Conservation (phyloP, 345 rosid genomes). For the Melaleuca alternifolia region DNA sequence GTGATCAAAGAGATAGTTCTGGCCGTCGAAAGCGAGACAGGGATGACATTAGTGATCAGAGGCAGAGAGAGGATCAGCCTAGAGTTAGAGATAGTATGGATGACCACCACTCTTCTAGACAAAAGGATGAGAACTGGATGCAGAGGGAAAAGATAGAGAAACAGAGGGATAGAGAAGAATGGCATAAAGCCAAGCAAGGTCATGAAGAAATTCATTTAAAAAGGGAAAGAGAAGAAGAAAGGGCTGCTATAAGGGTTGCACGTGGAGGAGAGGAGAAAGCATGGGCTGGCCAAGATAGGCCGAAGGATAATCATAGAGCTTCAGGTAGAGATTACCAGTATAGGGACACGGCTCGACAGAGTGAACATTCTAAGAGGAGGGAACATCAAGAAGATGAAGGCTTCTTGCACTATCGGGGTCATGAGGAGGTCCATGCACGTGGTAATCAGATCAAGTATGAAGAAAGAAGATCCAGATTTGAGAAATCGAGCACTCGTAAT, state of each 20-base stretch:
- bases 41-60: constrained; percentile 55
- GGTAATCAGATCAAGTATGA: constrained; percentile 35
- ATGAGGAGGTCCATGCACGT: constrained; percentile 47
- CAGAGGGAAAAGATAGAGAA: constrained; percentile 69
- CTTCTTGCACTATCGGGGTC: constrained; percentile 46
- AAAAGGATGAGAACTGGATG: constrained; percentile 60
- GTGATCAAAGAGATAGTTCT: constrained; percentile 49
- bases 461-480: constrained; percentile 71
- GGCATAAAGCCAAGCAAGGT: constrained; percentile 37
- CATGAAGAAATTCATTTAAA: constrained; percentile 51
- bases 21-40: constrained; percentile 71
- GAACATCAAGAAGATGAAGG: constrained; percentile 57
- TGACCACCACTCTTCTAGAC: constrained; percentile 59
- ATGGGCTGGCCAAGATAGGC: constrained; percentile 40
- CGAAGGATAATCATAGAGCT: constrained; percentile 52
- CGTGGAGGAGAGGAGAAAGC: constrained; percentile 69
- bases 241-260: constrained; percentile 39
- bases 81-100: constrained; percentile 66
- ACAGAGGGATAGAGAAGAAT: constrained; percentile 64
- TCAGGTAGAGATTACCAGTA: constrained; percentile 55
- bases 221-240: constrained; percentile 65
- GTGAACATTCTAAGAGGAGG: constrained; percentile 64
- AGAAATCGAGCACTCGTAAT: constrained; percentile 43
- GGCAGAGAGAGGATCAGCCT: constrained; percentile 71
- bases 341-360: constrained; percentile 49